These are phyloP conservation scores for Saccharomycopsis amapae DNA, from an alignment of 805 yeast species.

Conservation along the genomic window DNA sequence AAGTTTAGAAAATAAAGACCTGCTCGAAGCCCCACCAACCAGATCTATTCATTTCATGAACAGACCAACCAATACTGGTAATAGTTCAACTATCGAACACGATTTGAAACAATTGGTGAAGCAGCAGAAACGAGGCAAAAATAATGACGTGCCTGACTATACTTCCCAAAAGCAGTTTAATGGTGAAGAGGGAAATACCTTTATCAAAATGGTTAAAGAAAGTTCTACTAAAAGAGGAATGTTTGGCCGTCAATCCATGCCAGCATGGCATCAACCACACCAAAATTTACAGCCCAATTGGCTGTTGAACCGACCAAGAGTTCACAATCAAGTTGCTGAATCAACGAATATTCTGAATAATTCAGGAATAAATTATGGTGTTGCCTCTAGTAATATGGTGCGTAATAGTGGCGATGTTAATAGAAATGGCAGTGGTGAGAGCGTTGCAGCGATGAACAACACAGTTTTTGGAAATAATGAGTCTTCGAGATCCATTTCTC, in stretches of 20 bases:
- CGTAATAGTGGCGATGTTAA: not conserved
- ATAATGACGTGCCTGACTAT: not conserved
- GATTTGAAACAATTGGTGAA: too few relatives aligned
- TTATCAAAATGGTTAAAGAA: conserved; percentile 3
- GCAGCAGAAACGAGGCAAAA: not conserved
- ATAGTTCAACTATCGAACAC: not conserved
- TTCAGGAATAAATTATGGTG: not conserved
- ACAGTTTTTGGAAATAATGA: too few relatives aligned
- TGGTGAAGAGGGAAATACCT: not conserved
- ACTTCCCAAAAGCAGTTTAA: not conserved
- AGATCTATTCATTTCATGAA: not conserved
- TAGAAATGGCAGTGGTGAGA: not conserved
- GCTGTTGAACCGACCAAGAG: not conserved
- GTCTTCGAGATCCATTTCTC: too few relatives aligned
- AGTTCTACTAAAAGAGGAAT: not conserved
- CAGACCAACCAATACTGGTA: not conserved
- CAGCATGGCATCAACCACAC: too few relatives aligned
- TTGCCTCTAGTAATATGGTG: not conserved
- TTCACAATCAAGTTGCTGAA: conserved; percentile 3
- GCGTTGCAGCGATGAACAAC: too few relatives aligned
- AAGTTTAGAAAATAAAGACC: not conserved
- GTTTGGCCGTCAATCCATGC: too few relatives aligned
- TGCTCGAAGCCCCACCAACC: not conserved
- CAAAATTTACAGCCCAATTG: too few relatives aligned
- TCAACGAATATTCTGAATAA: conserved; percentile 5